Base-by-base conservation (phyloP, 306 rosid species). In the Lupinus albus region DNA sequence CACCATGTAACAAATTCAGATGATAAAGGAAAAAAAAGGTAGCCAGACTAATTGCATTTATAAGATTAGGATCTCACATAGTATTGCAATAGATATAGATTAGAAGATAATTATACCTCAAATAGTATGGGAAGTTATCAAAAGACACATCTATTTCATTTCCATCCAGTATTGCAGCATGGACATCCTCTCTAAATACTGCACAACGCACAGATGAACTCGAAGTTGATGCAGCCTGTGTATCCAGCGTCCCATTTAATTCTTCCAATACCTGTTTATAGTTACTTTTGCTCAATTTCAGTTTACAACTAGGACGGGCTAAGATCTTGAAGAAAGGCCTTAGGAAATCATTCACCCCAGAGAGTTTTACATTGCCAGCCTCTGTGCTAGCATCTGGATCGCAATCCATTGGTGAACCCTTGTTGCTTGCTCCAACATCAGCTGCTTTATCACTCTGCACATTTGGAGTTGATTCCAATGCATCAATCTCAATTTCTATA, bases 241-340 rank as follows among this genome's bases (percentile, higher is more conserved):
- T 72, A 82, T 83, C 92, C 85, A 81, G 83, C 64, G 50, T 81
- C 85, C 91, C 88, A 78, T 86, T 91, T 82, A 82, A 87, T 72
- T 91, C 97, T 78, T 91, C 95, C 88, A 86, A 71, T 73, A 88
- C 97, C 97, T 91, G 97, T 91, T 88, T 88, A 91, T 77, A 91
- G 76, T 84, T 83, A 88, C 89, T 86, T 88, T 91, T 82, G 95
- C 97, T 86, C 90, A 88, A 91, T 81, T 91, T 91, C 82, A 88
- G 91, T 79, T 84, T 87, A 91, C 88, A 91, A 87, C 80, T 88
- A 90, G 87, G 70, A 77, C 49, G 84, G 75, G 90, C 95, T 87
- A 91, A 88, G 89, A 86, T 84, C 97, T 92, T 91, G 83, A 86
- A 84, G 81, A 86, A 83, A 88, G 87, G 85, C 95, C 95, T 76